phyloP scores from a whole-genome alignment of 2,329 filamentous ascomycete genomes.

The Microascus cirrosus region DNA sequence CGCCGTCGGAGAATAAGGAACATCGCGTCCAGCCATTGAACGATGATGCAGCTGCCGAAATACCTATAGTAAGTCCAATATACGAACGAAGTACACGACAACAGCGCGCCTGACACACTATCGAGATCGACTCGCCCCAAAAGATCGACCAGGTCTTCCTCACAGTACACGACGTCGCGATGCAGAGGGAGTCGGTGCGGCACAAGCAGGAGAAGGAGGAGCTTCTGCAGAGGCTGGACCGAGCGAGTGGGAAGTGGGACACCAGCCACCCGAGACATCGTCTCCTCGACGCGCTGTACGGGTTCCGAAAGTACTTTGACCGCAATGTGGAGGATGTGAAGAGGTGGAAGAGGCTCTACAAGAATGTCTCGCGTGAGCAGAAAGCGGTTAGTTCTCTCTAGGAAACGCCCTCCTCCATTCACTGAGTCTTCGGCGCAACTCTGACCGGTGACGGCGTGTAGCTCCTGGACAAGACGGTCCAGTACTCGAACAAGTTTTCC shows the following conservation, averaged over 20 bases:
- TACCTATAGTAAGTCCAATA: not conserved
- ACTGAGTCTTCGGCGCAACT: not conserved
- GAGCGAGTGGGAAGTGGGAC: constrained; percentile 18
- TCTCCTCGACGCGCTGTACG: constrained; percentile 26
- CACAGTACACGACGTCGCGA: constrained; percentile 13
- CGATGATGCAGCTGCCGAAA: not conserved
- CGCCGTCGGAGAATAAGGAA: not conserved
- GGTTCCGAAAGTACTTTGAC: constrained; percentile 21
- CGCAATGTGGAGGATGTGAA: constrained; percentile 23
- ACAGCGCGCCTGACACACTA: not conserved
- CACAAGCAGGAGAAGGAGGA: constrained; percentile 19
- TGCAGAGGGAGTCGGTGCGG: constrained; percentile 11
- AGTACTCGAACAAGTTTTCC: constrained; percentile 43
- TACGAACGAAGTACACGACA: not conserved
- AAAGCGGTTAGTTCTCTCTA: constrained; percentile 12
- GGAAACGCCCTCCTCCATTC: not conserved
- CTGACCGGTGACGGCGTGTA: constrained; percentile 9
- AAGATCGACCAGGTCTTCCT: constrained; percentile 16
- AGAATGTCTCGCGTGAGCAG: constrained; percentile 21
- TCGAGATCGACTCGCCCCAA: constrained; percentile 4
- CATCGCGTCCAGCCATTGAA: not conserved
- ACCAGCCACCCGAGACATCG: constrained; percentile 24
- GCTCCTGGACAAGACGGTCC: constrained; percentile 42
- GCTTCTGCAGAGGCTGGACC: constrained; percentile 17
- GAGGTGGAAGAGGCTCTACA: constrained; percentile 22